Conservation (phyloP, 768 basidiomycete species). For the Suillus americanus region DNA sequence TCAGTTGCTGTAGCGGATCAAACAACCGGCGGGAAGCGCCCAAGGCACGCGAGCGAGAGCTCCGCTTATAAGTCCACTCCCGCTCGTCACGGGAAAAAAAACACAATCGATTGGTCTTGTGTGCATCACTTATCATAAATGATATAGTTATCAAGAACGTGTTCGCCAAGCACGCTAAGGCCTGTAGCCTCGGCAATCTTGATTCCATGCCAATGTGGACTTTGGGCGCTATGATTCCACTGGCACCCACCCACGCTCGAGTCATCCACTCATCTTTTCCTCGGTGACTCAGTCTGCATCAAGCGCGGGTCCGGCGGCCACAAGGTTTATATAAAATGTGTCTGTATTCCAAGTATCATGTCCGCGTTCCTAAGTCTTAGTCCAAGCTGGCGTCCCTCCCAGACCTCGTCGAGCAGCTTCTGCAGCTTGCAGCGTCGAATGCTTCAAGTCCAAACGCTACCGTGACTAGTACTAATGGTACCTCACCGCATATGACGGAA, state of each 20-base stretch:
- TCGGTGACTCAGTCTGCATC: background rate
- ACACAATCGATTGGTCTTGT: no score
- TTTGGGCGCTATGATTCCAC: background rate
- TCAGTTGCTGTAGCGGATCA: background rate
- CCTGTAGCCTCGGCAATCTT: background rate
- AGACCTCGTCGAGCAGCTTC: slow-evolving; percentile 30
- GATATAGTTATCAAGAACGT: background rate
- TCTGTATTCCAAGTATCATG: background rate
- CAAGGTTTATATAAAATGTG: slow-evolving; percentile 12
- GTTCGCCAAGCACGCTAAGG: background rate
- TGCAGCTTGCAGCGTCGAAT: slow-evolving; percentile 19
- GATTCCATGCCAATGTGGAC: background rate
- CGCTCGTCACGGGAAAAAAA: no score
- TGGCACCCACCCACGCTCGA: background rate
- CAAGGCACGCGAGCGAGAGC: background rate
- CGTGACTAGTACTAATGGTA: slow-evolving; percentile 16
- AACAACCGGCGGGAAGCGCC: background rate
- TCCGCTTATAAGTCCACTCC: background rate
- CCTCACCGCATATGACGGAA: slow-evolving; percentile 7
- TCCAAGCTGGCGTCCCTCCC: slow-evolving; percentile 26
- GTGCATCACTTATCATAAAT: background rate
- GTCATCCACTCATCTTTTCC: background rate
- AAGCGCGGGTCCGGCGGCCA: background rate
- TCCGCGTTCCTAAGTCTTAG: background rate
- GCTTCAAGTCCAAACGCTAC: slow-evolving; percentile 10